A percentile compares a stretch with the other conserved stretches of the same genome.
Conservation (phyloP, 257 asterid species). For the Nicotiana tabacum region DNA sequence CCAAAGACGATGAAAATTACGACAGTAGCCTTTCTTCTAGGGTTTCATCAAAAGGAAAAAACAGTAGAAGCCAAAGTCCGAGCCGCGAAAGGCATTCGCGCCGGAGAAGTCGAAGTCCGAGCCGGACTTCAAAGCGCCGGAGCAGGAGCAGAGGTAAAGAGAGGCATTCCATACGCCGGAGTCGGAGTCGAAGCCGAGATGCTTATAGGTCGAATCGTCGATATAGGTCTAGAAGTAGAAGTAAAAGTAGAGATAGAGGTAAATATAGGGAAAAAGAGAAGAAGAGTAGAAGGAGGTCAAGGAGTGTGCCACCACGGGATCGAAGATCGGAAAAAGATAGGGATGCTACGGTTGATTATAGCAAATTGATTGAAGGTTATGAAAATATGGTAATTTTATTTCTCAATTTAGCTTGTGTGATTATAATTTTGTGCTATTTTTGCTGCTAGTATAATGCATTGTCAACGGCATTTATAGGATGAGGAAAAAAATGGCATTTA, state of each 20-base stretch:
- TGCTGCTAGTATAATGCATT: not conserved
- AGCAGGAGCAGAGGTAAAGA: slow-evolving; percentile 31
- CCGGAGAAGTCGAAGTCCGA: slow-evolving; percentile 4
- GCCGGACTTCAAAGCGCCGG: not conserved
- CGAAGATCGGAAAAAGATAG: slow-evolving; percentile 14
- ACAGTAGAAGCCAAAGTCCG: not conserved
- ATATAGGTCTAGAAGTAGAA: slow-evolving; percentile 26
- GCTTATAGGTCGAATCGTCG: slow-evolving; percentile 26
- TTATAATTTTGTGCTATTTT: slow-evolving; percentile 1
- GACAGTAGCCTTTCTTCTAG: slow-evolving; percentile 3
- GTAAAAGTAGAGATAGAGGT: slow-evolving; percentile 37
- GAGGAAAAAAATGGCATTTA: not conserved
- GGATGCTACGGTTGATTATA: slow-evolving; percentile 39
- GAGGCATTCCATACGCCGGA: slow-evolving; percentile 18
- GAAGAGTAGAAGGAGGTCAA: slow-evolving; percentile 28
- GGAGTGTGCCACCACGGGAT: slow-evolving; percentile 16
- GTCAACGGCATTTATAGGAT: not conserved
- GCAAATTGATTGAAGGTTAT: slow-evolving; percentile 59
- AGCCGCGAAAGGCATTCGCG: not conserved
- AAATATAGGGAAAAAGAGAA: slow-evolving; percentile 35
- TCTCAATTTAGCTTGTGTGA: not conserved
- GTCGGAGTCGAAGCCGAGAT: slow-evolving; percentile 31
- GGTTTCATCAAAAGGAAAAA: slow-evolving; percentile 19
- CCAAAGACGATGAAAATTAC: slow-evolving; percentile 19
- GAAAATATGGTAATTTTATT: slow-evolving; percentile 54